Percentiles rank a stretch among this genome's conserved stretches.
These are phyloP conservation scores for Hebeloma cylindrosporum DNA, from an alignment of 768 basidiomycete species.

Conservation along the genomic window DNA sequence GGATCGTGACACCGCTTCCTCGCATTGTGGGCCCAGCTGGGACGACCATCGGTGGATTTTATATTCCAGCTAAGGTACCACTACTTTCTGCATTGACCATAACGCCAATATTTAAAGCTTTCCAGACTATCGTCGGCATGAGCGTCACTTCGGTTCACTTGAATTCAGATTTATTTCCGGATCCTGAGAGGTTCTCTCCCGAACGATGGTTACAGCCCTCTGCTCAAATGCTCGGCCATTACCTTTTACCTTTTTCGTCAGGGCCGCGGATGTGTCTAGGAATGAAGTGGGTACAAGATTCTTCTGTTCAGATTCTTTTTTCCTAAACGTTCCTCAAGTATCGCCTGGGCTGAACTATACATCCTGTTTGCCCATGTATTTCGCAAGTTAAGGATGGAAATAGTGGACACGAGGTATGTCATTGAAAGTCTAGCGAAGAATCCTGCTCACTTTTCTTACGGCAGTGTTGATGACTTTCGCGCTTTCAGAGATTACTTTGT, in stretches of 20 bases:
- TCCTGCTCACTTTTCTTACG: background rate
- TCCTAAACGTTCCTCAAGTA: slow-evolving; percentile 22
- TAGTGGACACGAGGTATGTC: slow-evolving; percentile 33
- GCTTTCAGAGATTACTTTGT: slow-evolving; percentile 37
- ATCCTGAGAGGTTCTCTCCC: slow-evolving; percentile 38
- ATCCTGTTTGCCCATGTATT: slow-evolving; percentile 41
- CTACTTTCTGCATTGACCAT: slow-evolving; percentile 13
- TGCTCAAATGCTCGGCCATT: slow-evolving; percentile 32
- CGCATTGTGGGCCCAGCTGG: slow-evolving; percentile 40
- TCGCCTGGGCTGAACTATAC: slow-evolving; percentile 45
- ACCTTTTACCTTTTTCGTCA: slow-evolving; percentile 43
- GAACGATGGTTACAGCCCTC: slow-evolving; percentile 42
- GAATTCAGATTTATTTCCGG: slow-evolving; percentile 35
- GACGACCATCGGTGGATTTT: slow-evolving; percentile 32
- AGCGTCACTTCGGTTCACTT: slow-evolving; percentile 39
- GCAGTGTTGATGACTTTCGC: slow-evolving; percentile 29
- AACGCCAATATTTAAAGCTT: background rate
- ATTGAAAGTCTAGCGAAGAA: background rate
- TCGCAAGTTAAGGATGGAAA: slow-evolving; percentile 35
- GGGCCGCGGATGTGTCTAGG: slow-evolving; percentile 47
- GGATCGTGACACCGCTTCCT: slow-evolving; percentile 41
- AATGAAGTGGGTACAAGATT: slow-evolving; percentile 34
- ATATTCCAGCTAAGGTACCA: slow-evolving; percentile 41
- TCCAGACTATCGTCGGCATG: slow-evolving; percentile 42
- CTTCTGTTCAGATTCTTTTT: background rate